These are phyloP conservation scores for Astrothelium macrocarpum DNA, from an alignment of 495 filamentous ascomycete genomes.

Conservation along the genomic window DNA sequence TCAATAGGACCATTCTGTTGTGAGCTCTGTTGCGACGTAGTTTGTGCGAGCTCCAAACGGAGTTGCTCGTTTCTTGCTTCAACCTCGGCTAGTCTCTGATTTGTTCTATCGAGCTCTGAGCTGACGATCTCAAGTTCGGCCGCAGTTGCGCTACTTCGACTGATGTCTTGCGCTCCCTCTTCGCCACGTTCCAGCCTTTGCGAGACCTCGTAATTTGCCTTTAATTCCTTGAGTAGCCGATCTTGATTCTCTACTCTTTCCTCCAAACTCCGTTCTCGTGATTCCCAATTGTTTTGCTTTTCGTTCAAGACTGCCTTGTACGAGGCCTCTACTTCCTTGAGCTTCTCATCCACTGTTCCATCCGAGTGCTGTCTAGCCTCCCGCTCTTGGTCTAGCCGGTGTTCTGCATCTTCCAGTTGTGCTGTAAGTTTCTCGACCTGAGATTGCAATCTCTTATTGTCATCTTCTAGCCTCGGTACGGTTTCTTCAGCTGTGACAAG, in stretches of 20 bases:
- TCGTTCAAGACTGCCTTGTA: conserved; percentile 90
- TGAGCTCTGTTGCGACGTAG: conserved; percentile 62
- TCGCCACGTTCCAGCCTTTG: conserved; percentile 72
- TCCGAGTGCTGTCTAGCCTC: conserved; percentile 63
- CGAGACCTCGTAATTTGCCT: conserved; percentile 94
- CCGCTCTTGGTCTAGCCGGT: conserved; percentile 62
- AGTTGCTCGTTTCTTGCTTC: conserved; percentile 93
- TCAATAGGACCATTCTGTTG: conserved; percentile 42
- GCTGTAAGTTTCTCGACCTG: conserved; percentile 71
- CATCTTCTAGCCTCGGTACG: conserved; percentile 71
- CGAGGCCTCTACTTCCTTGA: conserved; percentile 79
- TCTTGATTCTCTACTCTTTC: conserved; percentile 95
- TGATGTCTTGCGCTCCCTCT: conserved; percentile 42
- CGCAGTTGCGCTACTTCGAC: conserved; percentile 55
- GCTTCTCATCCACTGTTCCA: conserved; percentile 59
- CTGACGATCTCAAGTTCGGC: conserved; percentile 90
- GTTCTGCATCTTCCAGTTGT: conserved; percentile 84
- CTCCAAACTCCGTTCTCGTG: conserved; percentile 83
- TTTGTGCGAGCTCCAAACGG: conserved; percentile 78
- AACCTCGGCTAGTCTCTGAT: conserved; percentile 74
- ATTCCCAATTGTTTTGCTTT: conserved; percentile 92
- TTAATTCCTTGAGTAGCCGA: conserved; percentile 81
- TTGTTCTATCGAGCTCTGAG: conserved; percentile 84
- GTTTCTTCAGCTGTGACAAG: conserved; percentile 85
- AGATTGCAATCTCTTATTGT: conserved; percentile 77